Conservation (phyloP, 257 asterid species). For the Solanum virginianum region DNA sequence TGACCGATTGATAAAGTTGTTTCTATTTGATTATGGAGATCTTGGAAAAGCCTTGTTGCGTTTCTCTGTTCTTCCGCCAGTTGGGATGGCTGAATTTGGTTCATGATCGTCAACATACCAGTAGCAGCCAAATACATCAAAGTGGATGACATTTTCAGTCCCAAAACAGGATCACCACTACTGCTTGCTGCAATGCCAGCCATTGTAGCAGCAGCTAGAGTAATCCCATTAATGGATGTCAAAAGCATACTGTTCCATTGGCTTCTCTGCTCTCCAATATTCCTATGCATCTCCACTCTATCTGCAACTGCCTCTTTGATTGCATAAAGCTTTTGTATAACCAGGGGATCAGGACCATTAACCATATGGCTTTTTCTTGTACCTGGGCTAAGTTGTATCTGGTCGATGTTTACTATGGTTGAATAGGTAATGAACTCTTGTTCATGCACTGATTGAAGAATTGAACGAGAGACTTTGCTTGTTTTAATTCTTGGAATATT, state of each 20-base stretch:
- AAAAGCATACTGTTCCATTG: slow-evolving; percentile 41
- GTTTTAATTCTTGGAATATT: not conserved
- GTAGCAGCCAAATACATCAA: slow-evolving; percentile 20
- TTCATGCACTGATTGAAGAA: not conserved
- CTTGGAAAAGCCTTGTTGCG: slow-evolving; percentile 46
- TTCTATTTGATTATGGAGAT: slow-evolving; percentile 34
- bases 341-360: slow-evolving; percentile 12
- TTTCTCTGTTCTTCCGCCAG: slow-evolving; percentile 74
- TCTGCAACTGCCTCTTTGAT: slow-evolving; percentile 46
- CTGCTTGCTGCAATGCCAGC: slow-evolving; percentile 11
- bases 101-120: slow-evolving; percentile 15
- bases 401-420: not conserved
- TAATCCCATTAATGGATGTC: slow-evolving; percentile 32
- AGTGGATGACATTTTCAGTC: slow-evolving; percentile 14
- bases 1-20: slow-evolving; percentile 22
- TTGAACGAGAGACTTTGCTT: not conserved
- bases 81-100: slow-evolving; percentile 62
- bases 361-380: not conserved
- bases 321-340: slow-evolving; percentile 29
- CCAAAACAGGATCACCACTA: not conserved
- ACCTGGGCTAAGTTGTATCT: not conserved
- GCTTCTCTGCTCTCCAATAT: slow-evolving; percentile 39
- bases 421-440: not conserved
- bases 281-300: slow-evolving; percentile 51
- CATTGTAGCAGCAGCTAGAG: slow-evolving; percentile 31